Percentiles rank a stretch among this genome's conserved stretches.
phyloP scores from a whole-genome alignment of 2,329 filamentous ascomycete species.

The Phyllachora maydis region DNA sequence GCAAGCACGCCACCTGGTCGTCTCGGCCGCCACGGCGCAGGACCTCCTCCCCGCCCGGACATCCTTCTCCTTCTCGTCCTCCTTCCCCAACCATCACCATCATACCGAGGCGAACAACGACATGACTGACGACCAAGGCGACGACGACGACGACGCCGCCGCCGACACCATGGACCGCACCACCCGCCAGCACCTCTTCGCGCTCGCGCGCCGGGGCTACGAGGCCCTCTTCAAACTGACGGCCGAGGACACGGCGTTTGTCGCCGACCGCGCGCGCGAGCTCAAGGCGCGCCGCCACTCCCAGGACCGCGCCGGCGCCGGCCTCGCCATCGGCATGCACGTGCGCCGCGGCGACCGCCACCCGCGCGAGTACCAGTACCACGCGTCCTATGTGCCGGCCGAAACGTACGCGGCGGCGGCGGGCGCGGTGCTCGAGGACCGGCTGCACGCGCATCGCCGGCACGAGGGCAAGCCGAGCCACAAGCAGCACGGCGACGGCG shows the following conservation, averaged over 20 bases:
- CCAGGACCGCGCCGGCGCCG: constrained; percentile 14
- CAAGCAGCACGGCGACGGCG: too few species aligned
- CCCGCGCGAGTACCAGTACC: constrained; percentile 58
- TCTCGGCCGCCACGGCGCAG: constrained; percentile 45
- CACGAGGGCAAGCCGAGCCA: too few species aligned
- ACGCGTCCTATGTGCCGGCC: constrained; percentile 57
- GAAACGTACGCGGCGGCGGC: constrained; percentile 44
- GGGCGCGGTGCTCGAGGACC: constrained; percentile 27
- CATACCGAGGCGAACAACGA: too few species aligned
- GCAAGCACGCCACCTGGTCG: constrained; percentile 51
- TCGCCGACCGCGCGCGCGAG: constrained; percentile 33
- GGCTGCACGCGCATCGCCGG: constrained; percentile 23
- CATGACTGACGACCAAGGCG: constrained; percentile 14
- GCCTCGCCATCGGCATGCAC: constrained; percentile 48
- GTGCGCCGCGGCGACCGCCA: constrained; percentile 64
- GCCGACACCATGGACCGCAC: constrained; percentile 24
- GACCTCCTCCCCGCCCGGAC: constrained; percentile 45
- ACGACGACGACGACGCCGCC: constrained; percentile 23
- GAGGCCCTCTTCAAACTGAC: constrained; percentile 53
- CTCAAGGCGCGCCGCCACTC: constrained; percentile 23
- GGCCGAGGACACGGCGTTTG: constrained; percentile 43
- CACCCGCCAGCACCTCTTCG: constrained; percentile 40
- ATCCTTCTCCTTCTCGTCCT: too few species aligned
- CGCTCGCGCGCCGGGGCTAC: constrained; percentile 48
- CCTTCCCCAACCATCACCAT: too few species aligned